Evolutionary conservation across 2,329 filamentous ascomycete species (phyloP).

Genomic region (Simplicillium sp.): DNA sequence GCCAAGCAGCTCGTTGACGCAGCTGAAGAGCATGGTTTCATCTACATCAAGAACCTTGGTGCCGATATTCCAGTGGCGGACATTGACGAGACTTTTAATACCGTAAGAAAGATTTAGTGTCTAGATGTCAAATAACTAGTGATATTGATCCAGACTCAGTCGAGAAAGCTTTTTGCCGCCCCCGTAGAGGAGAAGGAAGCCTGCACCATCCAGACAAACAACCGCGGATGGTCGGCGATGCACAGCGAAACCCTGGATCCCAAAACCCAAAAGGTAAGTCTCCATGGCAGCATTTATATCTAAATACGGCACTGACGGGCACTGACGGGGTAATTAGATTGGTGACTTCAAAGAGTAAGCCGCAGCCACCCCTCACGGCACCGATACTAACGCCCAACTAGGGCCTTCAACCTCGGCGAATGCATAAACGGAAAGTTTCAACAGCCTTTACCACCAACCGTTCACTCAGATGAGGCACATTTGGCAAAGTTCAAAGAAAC

Average conservation of each 20-base stretch:
- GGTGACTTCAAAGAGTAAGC: conserved; percentile 83
- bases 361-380: background rate
- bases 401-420: conserved; percentile 86
- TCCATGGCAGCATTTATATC: background rate
- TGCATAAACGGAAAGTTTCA: conserved; percentile 60
- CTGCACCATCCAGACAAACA: conserved; percentile 70
- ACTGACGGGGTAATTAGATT: conserved; percentile 33
- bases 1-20: conserved; percentile 69
- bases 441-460: conserved; percentile 63
- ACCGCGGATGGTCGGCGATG: conserved; percentile 84
- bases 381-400: conserved; percentile 22
- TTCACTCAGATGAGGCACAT: conserved; percentile 49
- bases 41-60: conserved; percentile 74
- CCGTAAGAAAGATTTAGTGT: conserved; percentile 59
- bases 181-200: conserved; percentile 62
- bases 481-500: conserved; percentile 58
- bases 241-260: conserved; percentile 83
- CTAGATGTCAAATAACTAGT: background rate
- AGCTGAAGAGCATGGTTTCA: conserved; percentile 75
- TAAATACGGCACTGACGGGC: background rate
- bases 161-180: conserved; percentile 60
- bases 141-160: conserved; percentile 33
- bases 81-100: conserved; percentile 61
- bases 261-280: conserved; percentile 61
- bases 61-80: conserved; percentile 55